Evolutionary conservation across 805 yeast species (phyloP).

Genomic region (Dipodascus geniculatus): DNA sequence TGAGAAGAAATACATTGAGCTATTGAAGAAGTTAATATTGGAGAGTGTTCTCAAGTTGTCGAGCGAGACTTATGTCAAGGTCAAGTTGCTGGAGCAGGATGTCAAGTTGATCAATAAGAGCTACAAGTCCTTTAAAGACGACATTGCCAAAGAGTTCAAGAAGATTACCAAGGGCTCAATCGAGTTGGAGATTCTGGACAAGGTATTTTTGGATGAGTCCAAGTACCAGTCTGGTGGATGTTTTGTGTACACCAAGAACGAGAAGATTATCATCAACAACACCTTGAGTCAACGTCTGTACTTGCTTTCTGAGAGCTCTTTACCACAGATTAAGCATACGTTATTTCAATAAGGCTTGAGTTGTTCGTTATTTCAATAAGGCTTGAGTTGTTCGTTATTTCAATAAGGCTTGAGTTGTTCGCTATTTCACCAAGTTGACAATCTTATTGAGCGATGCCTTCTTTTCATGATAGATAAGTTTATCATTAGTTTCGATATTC

Average conservation of each 20-base stretch:
- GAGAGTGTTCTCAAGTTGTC: slow-evolving; percentile 33
- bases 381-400: too few species aligned
- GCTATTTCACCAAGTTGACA: background rate
- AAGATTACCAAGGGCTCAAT: slow-evolving; percentile 41
- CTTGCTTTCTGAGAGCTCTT: slow-evolving; percentile 67
- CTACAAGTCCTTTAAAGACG: slow-evolving; percentile 46
- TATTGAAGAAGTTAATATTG: slow-evolving; percentile 67
- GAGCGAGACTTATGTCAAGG: slow-evolving; percentile 30
- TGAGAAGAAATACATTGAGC: slow-evolving; percentile 46
- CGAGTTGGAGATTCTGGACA: slow-evolving; percentile 44
- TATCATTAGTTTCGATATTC: background rate
- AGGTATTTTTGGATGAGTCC: slow-evolving; percentile 38
- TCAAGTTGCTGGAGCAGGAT: slow-evolving; percentile 49
- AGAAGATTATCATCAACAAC: slow-evolving; percentile 82
- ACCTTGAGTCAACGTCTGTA: slow-evolving; percentile 90
- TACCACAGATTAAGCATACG: slow-evolving; percentile 56
- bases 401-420: background rate
- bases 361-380: background rate
- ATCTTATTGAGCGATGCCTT: background rate
- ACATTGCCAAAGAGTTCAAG: slow-evolving; percentile 13
- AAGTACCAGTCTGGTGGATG: slow-evolving; percentile 65
- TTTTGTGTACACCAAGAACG: slow-evolving; percentile 52
- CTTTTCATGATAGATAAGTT: background rate
- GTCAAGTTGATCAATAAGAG: slow-evolving; percentile 49
- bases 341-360: background rate